Evolutionary conservation across 352 stramenopile species (phyloP).

Genomic region (Plasmopara muralis): DNA sequence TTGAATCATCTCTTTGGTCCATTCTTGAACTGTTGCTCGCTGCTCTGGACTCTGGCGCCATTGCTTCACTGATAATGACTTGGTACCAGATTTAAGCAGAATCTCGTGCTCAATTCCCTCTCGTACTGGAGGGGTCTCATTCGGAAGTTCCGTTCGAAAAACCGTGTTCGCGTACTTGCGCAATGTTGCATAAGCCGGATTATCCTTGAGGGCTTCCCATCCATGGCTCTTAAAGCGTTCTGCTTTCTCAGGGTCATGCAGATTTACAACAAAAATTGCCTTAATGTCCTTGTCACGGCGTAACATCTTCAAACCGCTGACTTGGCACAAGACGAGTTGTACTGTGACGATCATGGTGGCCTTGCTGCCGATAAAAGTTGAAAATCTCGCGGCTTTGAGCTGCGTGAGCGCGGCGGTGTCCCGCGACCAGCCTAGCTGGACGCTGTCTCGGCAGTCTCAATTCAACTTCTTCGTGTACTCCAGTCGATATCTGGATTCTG

Average conservation of each 20-base stretch:
- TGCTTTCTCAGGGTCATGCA: background rate
- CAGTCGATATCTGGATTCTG: background rate
- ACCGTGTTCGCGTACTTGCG: too few relatives aligned
- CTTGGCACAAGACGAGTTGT: background rate
- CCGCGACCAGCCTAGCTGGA: background rate
- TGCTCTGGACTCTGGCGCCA: background rate
- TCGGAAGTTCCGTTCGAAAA: too few relatives aligned
- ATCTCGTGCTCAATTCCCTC: too few relatives aligned
- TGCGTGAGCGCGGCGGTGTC: background rate
- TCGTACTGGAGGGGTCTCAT: too few relatives aligned
- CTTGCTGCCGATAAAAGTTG: background rate
- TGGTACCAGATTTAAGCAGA: too few relatives aligned
- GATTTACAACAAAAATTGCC: background rate
- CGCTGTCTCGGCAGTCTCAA: background rate
- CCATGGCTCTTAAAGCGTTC: conserved; percentile 1
- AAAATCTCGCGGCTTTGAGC: background rate
- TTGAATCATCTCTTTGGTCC: too few relatives aligned
- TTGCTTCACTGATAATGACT: too few relatives aligned
- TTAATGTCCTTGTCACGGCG: background rate
- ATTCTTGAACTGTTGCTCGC: too few relatives aligned
- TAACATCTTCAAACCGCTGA: background rate
- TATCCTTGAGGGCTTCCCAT: background rate
- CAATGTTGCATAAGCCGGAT: background rate
- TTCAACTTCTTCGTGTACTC: background rate
- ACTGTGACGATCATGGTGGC: background rate